These are phyloP conservation scores for Malus hybrid DNA, from an alignment of 331 rosid genomes.

Conservation along the genomic window DNA sequence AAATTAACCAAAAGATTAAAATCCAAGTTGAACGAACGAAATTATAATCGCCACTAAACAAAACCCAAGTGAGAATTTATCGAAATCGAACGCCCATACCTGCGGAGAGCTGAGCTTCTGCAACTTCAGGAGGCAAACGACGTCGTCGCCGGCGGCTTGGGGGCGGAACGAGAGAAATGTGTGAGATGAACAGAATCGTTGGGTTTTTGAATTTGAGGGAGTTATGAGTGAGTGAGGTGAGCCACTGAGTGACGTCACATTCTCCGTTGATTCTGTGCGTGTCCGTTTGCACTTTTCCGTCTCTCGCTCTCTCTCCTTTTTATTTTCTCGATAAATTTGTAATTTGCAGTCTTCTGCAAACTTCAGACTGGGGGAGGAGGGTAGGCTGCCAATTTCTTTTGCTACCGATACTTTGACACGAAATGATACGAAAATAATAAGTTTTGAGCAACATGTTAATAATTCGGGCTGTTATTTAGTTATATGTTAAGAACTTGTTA, in stretches of 20 bases:
- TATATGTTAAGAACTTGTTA: rapidly evolving
- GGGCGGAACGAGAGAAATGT: not conserved
- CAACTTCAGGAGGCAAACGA: not conserved
- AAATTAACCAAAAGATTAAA: not conserved
- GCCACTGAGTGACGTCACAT: not conserved
- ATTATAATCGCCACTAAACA: not conserved
- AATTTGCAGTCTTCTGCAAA: not conserved
- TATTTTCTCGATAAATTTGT: not conserved
- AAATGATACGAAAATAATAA: too few species aligned
- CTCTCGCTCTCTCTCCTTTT: not conserved
- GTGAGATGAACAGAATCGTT: not conserved
- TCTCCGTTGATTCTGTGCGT: not conserved
- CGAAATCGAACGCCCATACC: not conserved
- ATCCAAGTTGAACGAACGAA: not conserved
- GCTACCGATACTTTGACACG: too few species aligned
- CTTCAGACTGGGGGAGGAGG: not conserved
- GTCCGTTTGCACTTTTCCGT: not conserved
- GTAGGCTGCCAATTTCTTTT: too few species aligned
- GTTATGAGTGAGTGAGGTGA: not conserved
- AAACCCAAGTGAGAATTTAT: not conserved
- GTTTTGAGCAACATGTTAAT: too few species aligned
- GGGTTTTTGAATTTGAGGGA: not conserved
- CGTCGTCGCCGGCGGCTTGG: not conserved
- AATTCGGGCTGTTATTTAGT: rapidly evolving
- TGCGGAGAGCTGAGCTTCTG: not conserved